Evolutionary conservation across 2,329 filamentous ascomycete genomes (phyloP), one percentile per base, ranked within the genome.

Genomic region (Claviceps fusiformis): DNA sequence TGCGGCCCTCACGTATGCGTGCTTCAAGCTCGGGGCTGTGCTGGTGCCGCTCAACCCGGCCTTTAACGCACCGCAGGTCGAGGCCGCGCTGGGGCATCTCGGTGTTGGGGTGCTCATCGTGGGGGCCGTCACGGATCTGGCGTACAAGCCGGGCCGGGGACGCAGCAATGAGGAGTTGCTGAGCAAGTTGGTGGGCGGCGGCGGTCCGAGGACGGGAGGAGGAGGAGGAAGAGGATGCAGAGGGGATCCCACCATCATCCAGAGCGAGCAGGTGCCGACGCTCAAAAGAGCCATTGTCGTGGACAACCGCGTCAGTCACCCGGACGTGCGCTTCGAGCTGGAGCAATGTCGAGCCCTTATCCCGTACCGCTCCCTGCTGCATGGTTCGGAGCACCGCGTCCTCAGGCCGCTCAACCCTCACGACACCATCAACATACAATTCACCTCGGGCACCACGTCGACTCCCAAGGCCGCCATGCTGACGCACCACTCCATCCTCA

Each of bases 381-480:
- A 62, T 17, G 61, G 66, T 17, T 67, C 69, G 0, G 59, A 64
- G 2, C 56, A 63, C 0, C 19, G 66, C 2, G 62, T 81, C 2
- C 63, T 54, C 55, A 67, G 29, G 71, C 24, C 72, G 0, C 73
- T 85, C 1, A 61, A 74, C 17, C 75, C 82, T 0, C 68, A 80
- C 58, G 92, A 97, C 52, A 82, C 86, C 2, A 85, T 95, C 61
- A 97, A 96, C 66, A 95, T 97, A 60, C 92, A 97, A 68, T 97
- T 97, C 73, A 98, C 93, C 0, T 92, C 86, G 0, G 93, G 92
- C n/a, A 97, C 93, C 0, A 97, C 93, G 0, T 88, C 87, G 0
- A 76, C 80, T 64, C 92, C 91, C 27, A 97, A 97, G 71, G 93
- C 93, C 0, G 92, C 92, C 1, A 95, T 90, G 73, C 78, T 98